A percentile compares a stretch with the other conserved stretches of the same genome.
These are phyloP conservation scores for Acrodontium crateriforme DNA, from an alignment of 2,329 filamentous ascomycete genomes.

Conservation along the genomic window DNA sequence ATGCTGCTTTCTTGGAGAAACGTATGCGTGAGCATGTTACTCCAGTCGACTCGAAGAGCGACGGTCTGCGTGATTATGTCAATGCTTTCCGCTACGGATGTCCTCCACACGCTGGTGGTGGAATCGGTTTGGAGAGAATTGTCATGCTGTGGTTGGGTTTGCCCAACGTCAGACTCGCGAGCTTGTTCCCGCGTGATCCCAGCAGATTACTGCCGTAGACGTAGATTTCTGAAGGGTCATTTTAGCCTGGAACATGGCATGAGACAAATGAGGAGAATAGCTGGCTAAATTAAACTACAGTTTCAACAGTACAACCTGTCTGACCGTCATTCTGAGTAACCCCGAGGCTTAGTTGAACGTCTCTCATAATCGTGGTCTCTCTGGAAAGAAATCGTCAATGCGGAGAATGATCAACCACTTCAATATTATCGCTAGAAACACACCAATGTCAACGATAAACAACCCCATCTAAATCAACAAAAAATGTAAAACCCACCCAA, in stretches of 20 bases:
- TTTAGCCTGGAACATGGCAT: too few species aligned
- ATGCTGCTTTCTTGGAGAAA: conserved; percentile 43
- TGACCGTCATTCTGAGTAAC: too few species aligned
- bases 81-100: conserved; percentile 51
- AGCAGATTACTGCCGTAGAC: conserved; percentile 36
- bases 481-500: not conserved
- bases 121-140: conserved; percentile 51
- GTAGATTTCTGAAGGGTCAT: too few species aligned
- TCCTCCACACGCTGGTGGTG: conserved; percentile 50
- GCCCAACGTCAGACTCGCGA: conserved; percentile 48
- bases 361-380: too few species aligned
- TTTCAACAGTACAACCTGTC: too few species aligned
- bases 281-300: too few species aligned
- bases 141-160: conserved; percentile 54
- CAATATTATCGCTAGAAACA: conserved; percentile 1
- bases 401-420: not conserved
- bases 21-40: conserved; percentile 45
- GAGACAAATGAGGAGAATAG: too few species aligned
- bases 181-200: conserved; percentile 51
- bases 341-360: too few species aligned
- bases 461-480: not conserved
- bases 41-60: conserved; percentile 41
- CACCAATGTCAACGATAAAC: too few species aligned
- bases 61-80: conserved; percentile 50
- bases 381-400: too few species aligned